Evolutionary conservation across 2,329 filamentous ascomycete species (phyloP), one percentile per base, ranked within the genome.

Genomic region (Venturia effusa): DNA sequence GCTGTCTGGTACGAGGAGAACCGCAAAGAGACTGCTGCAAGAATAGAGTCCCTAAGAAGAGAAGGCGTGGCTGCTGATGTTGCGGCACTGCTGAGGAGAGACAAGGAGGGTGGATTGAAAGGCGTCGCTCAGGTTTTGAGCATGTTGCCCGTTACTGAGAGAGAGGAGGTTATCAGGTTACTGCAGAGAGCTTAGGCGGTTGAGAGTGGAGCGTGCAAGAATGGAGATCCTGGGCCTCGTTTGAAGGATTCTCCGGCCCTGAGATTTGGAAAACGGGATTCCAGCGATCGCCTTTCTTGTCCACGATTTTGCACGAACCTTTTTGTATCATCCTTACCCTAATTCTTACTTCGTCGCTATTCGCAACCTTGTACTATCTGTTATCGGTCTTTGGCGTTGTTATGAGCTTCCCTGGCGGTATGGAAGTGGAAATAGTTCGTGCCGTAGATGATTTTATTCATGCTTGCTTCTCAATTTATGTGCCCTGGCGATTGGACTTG

Each of bases 1-100:
- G 90, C 92, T 4, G 83, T 88, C 70, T 99, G 94, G 94, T 97
- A 97, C 74, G 94, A 99, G 81, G 88, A 93, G 79, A 94, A 97
- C 79, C 83, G 90, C 73, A 90, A 93, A 81, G 79, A 80, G 48
- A 86, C 99, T 61, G 83, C 88, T 67, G 84, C 88, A 67, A 96
- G 94, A 84, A 85, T 97, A 34, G 92, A 97, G 75, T 78, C 81
- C 15, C 81, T 97, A 71, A 94, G 91, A 83, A 83, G 84, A 5
- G 90, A 96, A 66, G 83, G 85, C 51, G 82, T 89, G 34, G 84
- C 86, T 6, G 80, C 81, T 64, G 86, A 90, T 70, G 84, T 91
- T 69, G 88, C 90, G 8, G 83, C 86, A 61, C 72, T 90, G 66
- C 77, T 90, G 72, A 80, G 85, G 68, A 81, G 81, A 64, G 86